phyloP scores from a whole-genome alignment of 129 eudicot species.

The Flaveria bidentis region DNA sequence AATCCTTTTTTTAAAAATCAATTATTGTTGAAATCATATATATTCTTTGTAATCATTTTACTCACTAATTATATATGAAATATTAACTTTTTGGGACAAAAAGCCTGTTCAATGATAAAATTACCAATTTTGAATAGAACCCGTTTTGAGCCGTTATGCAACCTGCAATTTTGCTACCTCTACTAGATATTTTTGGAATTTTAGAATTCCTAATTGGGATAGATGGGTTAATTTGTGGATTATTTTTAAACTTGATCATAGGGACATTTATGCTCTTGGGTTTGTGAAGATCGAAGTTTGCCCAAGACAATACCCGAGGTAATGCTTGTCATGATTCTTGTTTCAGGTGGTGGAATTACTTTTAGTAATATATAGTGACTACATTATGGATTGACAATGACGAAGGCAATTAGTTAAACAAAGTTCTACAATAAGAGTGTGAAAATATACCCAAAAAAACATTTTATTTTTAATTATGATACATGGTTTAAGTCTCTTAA shows the following conservation, averaged over 20 bases:
- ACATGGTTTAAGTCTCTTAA: slow-evolving; percentile 20
- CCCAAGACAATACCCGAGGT: slow-evolving; percentile 46
- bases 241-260: slow-evolving; percentile 37
- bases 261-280: slow-evolving; percentile 72
- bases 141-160: not conserved
- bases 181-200: not conserved
- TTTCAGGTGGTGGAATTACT: slow-evolving; percentile 9
- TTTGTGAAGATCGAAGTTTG: slow-evolving; percentile 48
- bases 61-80: not conserved
- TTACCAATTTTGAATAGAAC: not conserved
- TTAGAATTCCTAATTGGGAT: not conserved
- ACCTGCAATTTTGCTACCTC: not conserved
- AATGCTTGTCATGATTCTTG: slow-evolving; percentile 37
- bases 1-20: not conserved
- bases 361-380: slow-evolving; percentile 2
- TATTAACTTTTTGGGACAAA: not conserved
- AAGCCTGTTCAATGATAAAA: not conserved
- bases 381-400: not conserved
- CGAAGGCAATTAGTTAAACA: slow-evolving; percentile 4
- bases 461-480: not conserved
- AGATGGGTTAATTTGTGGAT: slow-evolving; percentile 6
- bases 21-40: not conserved
- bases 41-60: not conserved
- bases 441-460: not conserved
- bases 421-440: not conserved